phyloP scores from a whole-genome alignment of 495 filamentous ascomycete genomes.

The Xylaria palmicola region DNA sequence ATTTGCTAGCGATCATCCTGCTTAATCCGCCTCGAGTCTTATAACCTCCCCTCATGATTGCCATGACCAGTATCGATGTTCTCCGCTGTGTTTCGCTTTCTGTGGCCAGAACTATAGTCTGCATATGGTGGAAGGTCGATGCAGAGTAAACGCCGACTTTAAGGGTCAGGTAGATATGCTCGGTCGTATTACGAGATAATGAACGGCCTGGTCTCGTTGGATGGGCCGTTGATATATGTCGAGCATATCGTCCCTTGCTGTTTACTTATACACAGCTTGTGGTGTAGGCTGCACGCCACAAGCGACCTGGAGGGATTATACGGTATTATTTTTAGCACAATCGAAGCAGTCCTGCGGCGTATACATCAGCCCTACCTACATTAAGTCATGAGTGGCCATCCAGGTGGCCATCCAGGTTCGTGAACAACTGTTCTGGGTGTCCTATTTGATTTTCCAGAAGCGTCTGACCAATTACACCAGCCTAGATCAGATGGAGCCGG shows the following conservation, averaged over 20 bases:
- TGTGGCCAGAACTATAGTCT: too few species aligned
- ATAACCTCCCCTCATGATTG: too few species aligned
- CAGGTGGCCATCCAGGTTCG: constrained; percentile 1
- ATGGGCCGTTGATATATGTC: background rate
- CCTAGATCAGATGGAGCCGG: background rate
- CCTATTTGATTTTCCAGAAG: background rate
- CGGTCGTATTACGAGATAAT: background rate
- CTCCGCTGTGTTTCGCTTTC: too few species aligned
- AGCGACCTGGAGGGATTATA: too few species aligned
- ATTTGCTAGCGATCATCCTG: too few species aligned
- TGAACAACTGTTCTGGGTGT: background rate
- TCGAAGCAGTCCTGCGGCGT: background rate
- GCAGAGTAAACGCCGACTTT: too few species aligned
- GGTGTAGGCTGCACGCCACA: too few species aligned
- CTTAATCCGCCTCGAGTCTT: background rate
- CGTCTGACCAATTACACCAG: background rate
- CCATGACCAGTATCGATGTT: too few species aligned
- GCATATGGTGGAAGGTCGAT: too few species aligned
- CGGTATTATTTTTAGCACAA: constrained; percentile 3
- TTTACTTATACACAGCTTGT: background rate
- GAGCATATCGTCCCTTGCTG: background rate
- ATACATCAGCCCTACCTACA: background rate
- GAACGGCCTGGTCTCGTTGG: background rate
- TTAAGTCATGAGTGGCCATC: constrained; percentile 2
- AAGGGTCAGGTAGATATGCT: too few species aligned